phyloP scores from a whole-genome alignment of 495 filamentous ascomycete genomes.

The Xylaria telfairii region DNA sequence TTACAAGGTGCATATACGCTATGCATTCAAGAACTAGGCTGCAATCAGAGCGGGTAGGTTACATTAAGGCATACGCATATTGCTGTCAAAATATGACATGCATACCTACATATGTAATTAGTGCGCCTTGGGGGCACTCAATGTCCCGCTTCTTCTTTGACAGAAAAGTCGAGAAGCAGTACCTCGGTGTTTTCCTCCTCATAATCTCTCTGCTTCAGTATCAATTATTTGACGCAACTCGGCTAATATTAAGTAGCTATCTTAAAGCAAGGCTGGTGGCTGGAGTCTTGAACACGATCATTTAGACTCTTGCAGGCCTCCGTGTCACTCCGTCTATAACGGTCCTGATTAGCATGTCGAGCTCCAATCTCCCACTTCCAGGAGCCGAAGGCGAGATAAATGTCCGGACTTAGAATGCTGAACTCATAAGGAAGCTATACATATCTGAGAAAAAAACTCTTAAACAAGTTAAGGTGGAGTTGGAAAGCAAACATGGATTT shows the following conservation, averaged over 20 bases:
- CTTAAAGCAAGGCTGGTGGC: no score
- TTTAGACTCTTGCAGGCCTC: neutral
- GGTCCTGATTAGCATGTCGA: neutral
- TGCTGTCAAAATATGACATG: neutral
- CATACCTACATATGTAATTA: neutral
- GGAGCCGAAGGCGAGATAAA: neutral
- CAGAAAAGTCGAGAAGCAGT: neutral
- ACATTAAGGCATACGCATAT: neutral
- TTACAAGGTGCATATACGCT: neutral
- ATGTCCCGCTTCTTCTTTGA: neutral
- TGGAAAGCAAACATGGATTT: constrained; percentile 17
- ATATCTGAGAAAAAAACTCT: constrained; percentile 16
- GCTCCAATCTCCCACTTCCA: neutral
- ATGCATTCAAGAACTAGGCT: neutral
- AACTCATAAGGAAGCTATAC: constrained; percentile 5
- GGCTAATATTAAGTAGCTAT: neutral
- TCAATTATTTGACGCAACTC: neutral
- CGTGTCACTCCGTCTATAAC: neutral
- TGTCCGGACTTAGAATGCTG: constrained; percentile 8
- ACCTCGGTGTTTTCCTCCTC: neutral
- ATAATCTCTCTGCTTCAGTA: neutral
- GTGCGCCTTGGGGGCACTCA: neutral
- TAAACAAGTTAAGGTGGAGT: constrained; percentile 6
- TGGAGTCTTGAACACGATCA: neutral
- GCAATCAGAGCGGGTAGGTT: neutral